Base-by-base conservation (phyloP, 1,284 basidiomycete genomes). In the Entoloma clypeatum region DNA sequence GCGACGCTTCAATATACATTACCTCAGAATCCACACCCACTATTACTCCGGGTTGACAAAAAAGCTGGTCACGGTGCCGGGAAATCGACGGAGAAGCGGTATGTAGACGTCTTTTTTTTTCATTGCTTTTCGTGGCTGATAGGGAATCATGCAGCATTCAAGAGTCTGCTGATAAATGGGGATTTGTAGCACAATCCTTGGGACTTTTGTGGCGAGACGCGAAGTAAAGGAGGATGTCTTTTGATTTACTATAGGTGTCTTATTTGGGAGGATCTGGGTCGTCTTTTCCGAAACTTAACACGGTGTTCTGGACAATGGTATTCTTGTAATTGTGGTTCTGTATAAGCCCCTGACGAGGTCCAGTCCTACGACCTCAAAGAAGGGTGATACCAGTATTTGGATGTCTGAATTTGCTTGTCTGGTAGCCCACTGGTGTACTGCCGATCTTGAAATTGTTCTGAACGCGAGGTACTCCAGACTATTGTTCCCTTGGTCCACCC, bases 21-120 rank as follows among this genome's bases (percentile, higher is more conserved):
- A 3, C 69, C 82, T 0, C 49, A 77, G 29, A 90, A 86, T 55
- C 69, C 73, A 1, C 62, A 88, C 53, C 88, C 87, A 2, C 64
- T 89, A 9, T 66, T 91, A 9, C 68, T 90, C 39, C 74, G 86
- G 11, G 77, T 91, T 27, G 86, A 90, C 53, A 78, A 79, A 61
- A 87, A 88, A 55, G 75, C 84, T 1, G 88, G 88, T 0, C 88
- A 91, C 52, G 87, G 86, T 2, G 80, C 81, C 1, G 88, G 88
- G 4, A 88, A 86, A 63, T 79, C 76, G 14, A 90, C 85, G 2
- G 79, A 82, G 51, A 77, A 85, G 65, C 75, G 74, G 84, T 82
- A 54, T 21, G 64, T 52, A 17, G 1, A 7, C 29, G 27, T 41
- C 24, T 13, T 39, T 34, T 30, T 35, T 38, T 28, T 9, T 13